phyloP scores from a whole-genome alignment of 257 asterid species.

The Plectranthus barbatus region DNA sequence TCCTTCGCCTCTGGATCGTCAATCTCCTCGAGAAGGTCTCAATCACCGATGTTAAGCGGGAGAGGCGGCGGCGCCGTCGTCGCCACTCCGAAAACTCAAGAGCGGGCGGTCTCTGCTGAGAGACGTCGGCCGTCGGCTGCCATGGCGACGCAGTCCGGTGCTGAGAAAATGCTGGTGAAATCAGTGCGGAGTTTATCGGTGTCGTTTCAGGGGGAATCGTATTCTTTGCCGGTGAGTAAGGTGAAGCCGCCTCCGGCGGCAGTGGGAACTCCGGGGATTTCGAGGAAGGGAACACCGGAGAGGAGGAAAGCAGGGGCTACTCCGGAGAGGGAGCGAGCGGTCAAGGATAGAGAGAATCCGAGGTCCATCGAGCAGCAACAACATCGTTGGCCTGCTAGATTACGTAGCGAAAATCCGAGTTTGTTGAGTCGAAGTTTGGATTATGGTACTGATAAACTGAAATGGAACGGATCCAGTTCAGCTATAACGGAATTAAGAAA shows the following conservation, averaged over 20 bases:
- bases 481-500: conserved; percentile 28
- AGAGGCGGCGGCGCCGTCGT: conserved; percentile 20
- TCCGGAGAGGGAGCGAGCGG: conserved; percentile 47
- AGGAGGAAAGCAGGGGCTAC: conserved; percentile 41
- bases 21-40: conserved; percentile 33
- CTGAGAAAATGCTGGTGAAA: conserved; percentile 46
- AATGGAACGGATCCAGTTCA: conserved; percentile 42
- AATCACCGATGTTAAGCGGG: conserved; percentile 43
- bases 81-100: conserved; percentile 29
- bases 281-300: conserved; percentile 72
- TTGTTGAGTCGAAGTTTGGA: conserved; percentile 58
- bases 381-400: conserved; percentile 82
- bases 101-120: conserved; percentile 45
- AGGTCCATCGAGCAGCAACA: conserved; percentile 49
- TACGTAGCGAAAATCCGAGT: conserved; percentile 46
- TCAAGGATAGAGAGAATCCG: conserved; percentile 37
- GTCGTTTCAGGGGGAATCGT: conserved; percentile 83
- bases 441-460: conserved; percentile 34
- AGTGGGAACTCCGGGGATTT: conserved; percentile 24
- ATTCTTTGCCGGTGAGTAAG: conserved; percentile 43
- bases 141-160: conserved; percentile 46
- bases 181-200: conserved; percentile 67
- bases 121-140: conserved; percentile 41
- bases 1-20: conserved; percentile 44
- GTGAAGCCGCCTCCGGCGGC: conserved; percentile 44